Conservation (phyloP, 192 early-diverging fungal species). For the Coemansia javaensis region DNA sequence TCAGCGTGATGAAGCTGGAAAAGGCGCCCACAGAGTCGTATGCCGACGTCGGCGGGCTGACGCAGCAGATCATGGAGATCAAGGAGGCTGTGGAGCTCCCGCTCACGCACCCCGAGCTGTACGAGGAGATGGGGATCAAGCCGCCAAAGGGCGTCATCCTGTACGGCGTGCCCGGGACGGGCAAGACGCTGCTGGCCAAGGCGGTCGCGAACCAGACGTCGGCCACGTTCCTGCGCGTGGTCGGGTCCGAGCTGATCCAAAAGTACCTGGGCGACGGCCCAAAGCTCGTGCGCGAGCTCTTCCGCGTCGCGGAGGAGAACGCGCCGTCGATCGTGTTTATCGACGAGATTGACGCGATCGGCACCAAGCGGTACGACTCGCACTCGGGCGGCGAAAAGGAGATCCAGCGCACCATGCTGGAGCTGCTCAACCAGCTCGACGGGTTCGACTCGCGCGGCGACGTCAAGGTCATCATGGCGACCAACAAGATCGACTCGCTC, state of each 20-base stretch:
- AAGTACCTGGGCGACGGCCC: slow-evolving; percentile 99
- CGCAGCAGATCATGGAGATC: slow-evolving; percentile 97
- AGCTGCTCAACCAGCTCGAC: slow-evolving; percentile 95
- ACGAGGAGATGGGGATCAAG: slow-evolving; percentile 98
- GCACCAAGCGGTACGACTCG: slow-evolving; percentile 95
- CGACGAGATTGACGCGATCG: slow-evolving; percentile 98
- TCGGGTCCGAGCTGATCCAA: slow-evolving; percentile 97
- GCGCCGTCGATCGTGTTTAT: slow-evolving; percentile 98
- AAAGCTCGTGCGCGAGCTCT: slow-evolving; percentile 94
- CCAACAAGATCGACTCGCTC: slow-evolving; percentile 94
- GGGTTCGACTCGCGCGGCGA: slow-evolving; percentile 94
- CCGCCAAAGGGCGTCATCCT: slow-evolving; percentile 97
- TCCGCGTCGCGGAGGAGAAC: slow-evolving; percentile 94
- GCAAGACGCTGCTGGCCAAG: slow-evolving; percentile 94
- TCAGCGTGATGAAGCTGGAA: slow-evolving; percentile 98
- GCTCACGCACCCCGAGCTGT: slow-evolving; percentile 93
- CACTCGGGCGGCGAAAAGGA: slow-evolving; percentile 93
- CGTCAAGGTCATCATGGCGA: slow-evolving; percentile 99
- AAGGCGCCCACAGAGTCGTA: slow-evolving; percentile 99
- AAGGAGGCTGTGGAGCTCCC: slow-evolving; percentile 97
- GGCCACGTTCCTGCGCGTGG: slow-evolving; percentile 95
- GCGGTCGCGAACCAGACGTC: slow-evolving; percentile 98
- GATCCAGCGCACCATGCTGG: slow-evolving; percentile 96
- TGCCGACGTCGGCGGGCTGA: slow-evolving; percentile 94
- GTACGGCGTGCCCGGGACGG: slow-evolving; percentile 90